These are phyloP conservation scores for Panicum miliaceum DNA, from an alignment of 176 grass and related monocot species.

Conservation along the genomic window DNA sequence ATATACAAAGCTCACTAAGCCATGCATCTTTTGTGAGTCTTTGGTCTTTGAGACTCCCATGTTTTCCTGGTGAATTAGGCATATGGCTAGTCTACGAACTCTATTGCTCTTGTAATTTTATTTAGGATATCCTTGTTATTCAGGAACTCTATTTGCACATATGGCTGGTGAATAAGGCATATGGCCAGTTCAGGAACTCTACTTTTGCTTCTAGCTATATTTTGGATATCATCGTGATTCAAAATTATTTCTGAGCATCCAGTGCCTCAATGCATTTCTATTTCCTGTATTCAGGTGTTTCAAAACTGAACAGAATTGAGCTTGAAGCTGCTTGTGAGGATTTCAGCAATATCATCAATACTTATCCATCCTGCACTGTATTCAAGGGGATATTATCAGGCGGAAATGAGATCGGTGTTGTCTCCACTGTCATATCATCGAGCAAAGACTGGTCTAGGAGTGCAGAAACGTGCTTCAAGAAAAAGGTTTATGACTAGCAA, in stretches of 20 bases:
- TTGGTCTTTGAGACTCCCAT: conserved; percentile 2
- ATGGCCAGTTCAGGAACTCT: conserved; percentile 14
- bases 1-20: neutral
- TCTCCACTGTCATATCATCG: conserved; percentile 67
- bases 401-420: conserved; percentile 79
- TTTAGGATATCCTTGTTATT: conserved; percentile 2
- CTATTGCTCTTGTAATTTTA: neutral
- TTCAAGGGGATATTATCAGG: conserved; percentile 93
- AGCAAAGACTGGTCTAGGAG: conserved; percentile 72
- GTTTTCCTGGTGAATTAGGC: neutral
- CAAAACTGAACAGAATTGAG: conserved; percentile 75
- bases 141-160: neutral
- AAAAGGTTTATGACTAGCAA: conserved; percentile 63
- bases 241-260: neutral
- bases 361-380: conserved; percentile 66
- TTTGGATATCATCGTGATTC: neutral
- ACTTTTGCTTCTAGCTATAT: conserved; percentile 8
- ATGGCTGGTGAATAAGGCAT: neutral
- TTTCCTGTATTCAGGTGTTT: conserved; percentile 62
- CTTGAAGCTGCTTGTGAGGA: conserved; percentile 86
- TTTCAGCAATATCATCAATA: conserved; percentile 93
- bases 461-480: conserved; percentile 75
- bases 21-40: conserved; percentile 14
- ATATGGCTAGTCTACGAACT: conserved; percentile 19
- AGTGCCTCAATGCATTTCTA: conserved; percentile 14